Evolutionary conservation across 345 rosid genomes (phyloP), one percentile per base, ranked within the genome.

Genomic region (Camelina neglecta): DNA sequence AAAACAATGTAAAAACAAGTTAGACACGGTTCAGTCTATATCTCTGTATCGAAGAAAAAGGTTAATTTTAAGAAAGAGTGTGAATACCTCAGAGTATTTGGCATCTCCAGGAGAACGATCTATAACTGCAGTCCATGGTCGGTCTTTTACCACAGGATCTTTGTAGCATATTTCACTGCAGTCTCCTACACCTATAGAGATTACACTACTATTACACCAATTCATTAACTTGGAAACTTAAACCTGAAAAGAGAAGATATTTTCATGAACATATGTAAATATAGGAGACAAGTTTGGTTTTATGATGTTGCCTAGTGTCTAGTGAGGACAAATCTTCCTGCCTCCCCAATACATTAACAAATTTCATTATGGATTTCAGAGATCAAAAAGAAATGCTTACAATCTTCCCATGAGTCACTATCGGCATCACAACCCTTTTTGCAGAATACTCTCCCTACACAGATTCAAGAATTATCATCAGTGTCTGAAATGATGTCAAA

Each of bases 381-480:
- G 59, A 73, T 20, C 26, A 18, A 41, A 67, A 18, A 23, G 63
- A 70, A 81, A 54, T 60, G 74, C 99, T 86, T 84, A 90, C 99
- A 95, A 77, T 95, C 98, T 81, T 92, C 98, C 90, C 91, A 95
- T 18, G 97, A 83, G 38, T 92, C 97, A 69, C 94, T 90, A 12
- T 90, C 94, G 5, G 93, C 65, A 60, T 79, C 85, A 60, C 99
- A 95, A 6, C 93, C 99, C 80, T 95, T 95, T 76, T 95, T 95
- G 92, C 99, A 95, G 76, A 95, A 95, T n/a, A 95, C 96, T 80
- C 99, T 88, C 99, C 99, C 99, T 95, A 80, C 74, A 83, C 48
- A 57, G 23, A 65, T 58, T 49, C 50, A 47, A 1, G 33, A 15
- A 9, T 33, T 29, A 39, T 59, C 41, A 59, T 72, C 50, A 78